Base-by-base conservation (phyloP, 2,329 filamentous ascomycete species). In the Cadophora malorum region DNA sequence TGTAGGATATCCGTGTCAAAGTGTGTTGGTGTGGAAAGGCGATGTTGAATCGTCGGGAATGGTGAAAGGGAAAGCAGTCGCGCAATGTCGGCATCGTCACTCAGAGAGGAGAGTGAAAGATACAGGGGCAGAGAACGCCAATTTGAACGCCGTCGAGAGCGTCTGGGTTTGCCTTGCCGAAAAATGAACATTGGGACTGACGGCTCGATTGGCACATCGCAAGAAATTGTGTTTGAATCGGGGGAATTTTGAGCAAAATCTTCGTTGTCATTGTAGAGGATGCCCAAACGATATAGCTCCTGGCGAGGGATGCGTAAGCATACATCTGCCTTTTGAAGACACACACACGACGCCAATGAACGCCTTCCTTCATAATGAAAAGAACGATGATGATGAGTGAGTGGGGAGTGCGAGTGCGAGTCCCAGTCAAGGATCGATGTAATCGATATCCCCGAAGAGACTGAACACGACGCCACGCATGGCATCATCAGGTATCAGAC, bases 391-490 rank as follows among this genome's bases (percentile, higher is more conserved):
- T 56, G 41, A 67, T 49, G 41, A 45, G 68, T 52, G 38, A 65
- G 56, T 49, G 63, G 64, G 70, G 65, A 64, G 49, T 60, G 63
- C 12, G 41, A 45, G 19, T 45, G 41, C 41, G 16, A 45, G 41
- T 45, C 58, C 25, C 33, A 58, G 19, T 74, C 70, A 77, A 65
- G 76, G 75, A 72, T 77, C 75, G 61, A 73, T 72, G 50, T 77
- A 77, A 71, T 77, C 76, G 67, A 77, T 74, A 61, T 75, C 76
- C 25, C 76, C 76, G 65, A 77, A 77, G 52, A 77, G 74, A 58
- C 67, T 69, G 47, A 75, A 67, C 47, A 78, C 71, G n/a, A 78
- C 77, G 35, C 70, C 69, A 53, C 76, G 69, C 76, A 78, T 78
- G 52, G 69, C 68, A 47, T 67, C 71, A 76, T 71, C 65, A 45